Evolutionary conservation across 192 early-diverging fungal species (phyloP).

Genomic region (Dispira simplex): DNA sequence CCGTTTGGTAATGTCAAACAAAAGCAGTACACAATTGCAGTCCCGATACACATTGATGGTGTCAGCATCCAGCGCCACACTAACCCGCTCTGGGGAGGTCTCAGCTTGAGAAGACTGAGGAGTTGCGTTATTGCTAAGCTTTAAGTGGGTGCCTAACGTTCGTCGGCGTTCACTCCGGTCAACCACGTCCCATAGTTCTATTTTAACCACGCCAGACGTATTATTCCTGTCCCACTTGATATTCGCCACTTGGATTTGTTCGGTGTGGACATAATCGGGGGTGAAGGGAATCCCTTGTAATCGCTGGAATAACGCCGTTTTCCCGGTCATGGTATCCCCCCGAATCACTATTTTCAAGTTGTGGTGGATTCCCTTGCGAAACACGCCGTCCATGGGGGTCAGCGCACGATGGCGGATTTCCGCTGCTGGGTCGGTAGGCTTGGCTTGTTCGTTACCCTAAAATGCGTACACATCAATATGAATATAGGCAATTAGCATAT

Average conservation of each 20-base stretch:
- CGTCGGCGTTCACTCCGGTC: neutral
- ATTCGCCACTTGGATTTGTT: neutral
- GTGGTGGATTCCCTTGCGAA: neutral
- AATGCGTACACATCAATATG: neutral
- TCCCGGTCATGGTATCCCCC: conserved; percentile 3
- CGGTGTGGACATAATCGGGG: neutral
- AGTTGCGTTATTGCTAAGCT: neutral
- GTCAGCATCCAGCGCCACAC: conserved; percentile 29
- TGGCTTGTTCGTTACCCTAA: conserved; percentile 6
- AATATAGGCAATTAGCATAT: too few species aligned
- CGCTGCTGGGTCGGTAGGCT: conserved; percentile 2
- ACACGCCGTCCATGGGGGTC: neutral
- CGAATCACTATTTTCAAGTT: conserved; percentile 6
- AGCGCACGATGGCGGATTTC: neutral
- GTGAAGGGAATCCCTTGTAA: neutral
- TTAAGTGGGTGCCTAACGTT: neutral
- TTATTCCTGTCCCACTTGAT: neutral
- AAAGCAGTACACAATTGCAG: conserved; percentile 31
- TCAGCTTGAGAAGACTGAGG: neutral
- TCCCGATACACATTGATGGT: conserved; percentile 45
- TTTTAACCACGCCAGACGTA: neutral
- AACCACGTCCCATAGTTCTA: conserved; percentile 2
- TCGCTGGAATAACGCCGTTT: neutral
- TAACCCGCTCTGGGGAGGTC: neutral
- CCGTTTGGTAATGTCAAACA: conserved; percentile 41